Evolutionary conservation across 148 eudicot species (phyloP).

Genomic region (Rhododendron kiyosumense): DNA sequence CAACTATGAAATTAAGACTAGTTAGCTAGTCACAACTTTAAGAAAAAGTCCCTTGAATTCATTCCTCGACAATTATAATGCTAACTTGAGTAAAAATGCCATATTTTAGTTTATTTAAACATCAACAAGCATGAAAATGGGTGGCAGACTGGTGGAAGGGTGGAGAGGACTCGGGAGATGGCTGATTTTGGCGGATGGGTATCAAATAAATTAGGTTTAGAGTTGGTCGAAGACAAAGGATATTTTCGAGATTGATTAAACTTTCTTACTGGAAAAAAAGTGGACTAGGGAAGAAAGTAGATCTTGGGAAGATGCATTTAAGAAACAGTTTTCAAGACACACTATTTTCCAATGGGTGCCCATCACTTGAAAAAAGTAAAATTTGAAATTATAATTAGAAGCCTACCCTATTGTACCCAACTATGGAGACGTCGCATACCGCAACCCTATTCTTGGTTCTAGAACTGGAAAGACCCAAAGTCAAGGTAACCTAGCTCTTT

Average conservation of each 20-base stretch:
- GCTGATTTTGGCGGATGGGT: not conserved
- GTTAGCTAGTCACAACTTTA: not conserved
- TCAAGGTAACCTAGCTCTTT: not conserved
- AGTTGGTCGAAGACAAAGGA: not conserved
- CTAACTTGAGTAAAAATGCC: not conserved
- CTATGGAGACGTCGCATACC: not conserved
- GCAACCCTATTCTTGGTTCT: not conserved
- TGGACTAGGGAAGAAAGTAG: not conserved
- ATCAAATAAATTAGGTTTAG: not conserved
- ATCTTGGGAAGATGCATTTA: too few relatives aligned
- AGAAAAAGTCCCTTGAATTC: not conserved
- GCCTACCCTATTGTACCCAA: not conserved
- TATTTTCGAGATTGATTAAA: not conserved
- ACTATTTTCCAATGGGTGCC: not conserved
- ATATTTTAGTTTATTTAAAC: not conserved
- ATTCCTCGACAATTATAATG: not conserved
- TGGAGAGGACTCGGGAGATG: not conserved
- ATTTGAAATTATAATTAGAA: not conserved
- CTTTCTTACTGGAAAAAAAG: not conserved
- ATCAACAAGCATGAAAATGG: not conserved
- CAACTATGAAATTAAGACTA: not conserved
- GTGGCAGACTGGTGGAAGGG: not conserved
- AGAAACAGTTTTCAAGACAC: not conserved
- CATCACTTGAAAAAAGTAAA: not conserved
- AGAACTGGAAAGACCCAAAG: not conserved